Conservation (phyloP, 169 alveolate genomes). For the Babesia caballi region DNA sequence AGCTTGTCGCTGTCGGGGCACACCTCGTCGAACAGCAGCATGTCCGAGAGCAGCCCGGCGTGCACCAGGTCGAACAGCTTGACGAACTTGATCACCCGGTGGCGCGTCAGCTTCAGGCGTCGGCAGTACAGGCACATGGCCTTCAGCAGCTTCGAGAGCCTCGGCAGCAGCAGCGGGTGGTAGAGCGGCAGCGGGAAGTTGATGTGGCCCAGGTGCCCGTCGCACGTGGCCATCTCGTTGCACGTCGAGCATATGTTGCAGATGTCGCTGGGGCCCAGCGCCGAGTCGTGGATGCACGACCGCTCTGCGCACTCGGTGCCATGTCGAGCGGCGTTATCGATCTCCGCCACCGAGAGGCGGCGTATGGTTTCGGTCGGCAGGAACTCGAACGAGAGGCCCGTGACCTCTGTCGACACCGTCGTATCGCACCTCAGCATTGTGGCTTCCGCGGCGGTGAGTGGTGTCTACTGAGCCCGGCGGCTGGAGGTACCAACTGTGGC, state of each 20-base stretch:
- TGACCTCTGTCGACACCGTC: conserved; percentile 57
- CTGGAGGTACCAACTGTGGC: no score
- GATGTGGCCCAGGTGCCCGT: conserved; percentile 95
- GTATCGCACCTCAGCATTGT: conserved; percentile 52
- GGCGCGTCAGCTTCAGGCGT: conserved; percentile 7
- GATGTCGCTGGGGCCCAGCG: conserved; percentile 91
- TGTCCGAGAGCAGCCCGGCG: conserved; percentile 42
- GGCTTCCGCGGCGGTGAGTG: not conserved
- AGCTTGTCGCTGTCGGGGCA: not conserved
- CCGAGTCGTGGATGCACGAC: conserved; percentile 88
- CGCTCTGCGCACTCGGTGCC: conserved; percentile 51
- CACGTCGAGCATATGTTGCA: conserved; percentile 87
- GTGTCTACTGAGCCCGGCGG: not conserved
- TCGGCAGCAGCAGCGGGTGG: conserved; percentile 90
- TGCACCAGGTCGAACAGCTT: conserved; percentile 33
- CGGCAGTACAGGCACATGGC: conserved; percentile 62
- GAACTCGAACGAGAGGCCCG: conserved; percentile 47
- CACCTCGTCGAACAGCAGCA: conserved; percentile 28
- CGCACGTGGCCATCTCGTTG: conserved; percentile 87
- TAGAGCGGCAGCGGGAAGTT: conserved; percentile 89
- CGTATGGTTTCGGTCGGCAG: conserved; percentile 37
- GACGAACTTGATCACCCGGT: conserved; percentile 8
- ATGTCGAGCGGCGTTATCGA: conserved; percentile 30
- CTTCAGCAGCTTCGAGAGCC: conserved; percentile 85
- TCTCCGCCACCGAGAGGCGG: conserved; percentile 32